phyloP scores from a whole-genome alignment of 2,329 filamentous ascomycete genomes.

The Neofusicoccum umdonicola region DNA sequence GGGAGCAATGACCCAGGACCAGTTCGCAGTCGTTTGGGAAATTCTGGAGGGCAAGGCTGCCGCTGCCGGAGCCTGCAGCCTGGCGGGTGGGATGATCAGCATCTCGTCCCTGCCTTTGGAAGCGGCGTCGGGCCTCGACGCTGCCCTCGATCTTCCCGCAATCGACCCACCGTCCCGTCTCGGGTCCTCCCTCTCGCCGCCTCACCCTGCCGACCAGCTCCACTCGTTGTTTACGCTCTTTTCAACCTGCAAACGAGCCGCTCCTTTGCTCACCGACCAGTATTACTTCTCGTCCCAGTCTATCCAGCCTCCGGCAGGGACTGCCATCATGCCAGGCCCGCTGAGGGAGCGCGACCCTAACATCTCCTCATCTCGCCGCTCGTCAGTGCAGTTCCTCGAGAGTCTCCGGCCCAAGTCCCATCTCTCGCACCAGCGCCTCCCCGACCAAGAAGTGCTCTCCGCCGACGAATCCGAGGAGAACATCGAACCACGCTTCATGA shows the following conservation, averaged over 20 bases:
- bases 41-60: neutral
- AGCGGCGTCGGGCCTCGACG: neutral
- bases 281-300: neutral
- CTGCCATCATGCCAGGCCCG: constrained; percentile 18
- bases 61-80: neutral
- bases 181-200: neutral
- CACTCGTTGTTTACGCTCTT: constrained; percentile 1
- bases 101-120: neutral
- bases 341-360: constrained; percentile 25
- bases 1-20: neutral
- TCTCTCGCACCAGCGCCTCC: constrained; percentile 7
- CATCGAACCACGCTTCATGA: constrained; percentile 22
- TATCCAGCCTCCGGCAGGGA: neutral
- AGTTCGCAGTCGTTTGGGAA: neutral
- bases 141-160: constrained; percentile 1
- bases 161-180: neutral
- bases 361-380: constrained; percentile 19
- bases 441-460: constrained; percentile 21
- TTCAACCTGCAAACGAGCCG: neutral
- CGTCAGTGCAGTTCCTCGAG: neutral
- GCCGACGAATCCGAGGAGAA: constrained; percentile 6
- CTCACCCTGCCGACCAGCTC: neutral
- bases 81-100: neutral
- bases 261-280: neutral
- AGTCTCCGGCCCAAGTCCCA: neutral